Base-by-base conservation (phyloP, 1,139 yeast species). In the Pneumocystis jirovecii region DNA sequence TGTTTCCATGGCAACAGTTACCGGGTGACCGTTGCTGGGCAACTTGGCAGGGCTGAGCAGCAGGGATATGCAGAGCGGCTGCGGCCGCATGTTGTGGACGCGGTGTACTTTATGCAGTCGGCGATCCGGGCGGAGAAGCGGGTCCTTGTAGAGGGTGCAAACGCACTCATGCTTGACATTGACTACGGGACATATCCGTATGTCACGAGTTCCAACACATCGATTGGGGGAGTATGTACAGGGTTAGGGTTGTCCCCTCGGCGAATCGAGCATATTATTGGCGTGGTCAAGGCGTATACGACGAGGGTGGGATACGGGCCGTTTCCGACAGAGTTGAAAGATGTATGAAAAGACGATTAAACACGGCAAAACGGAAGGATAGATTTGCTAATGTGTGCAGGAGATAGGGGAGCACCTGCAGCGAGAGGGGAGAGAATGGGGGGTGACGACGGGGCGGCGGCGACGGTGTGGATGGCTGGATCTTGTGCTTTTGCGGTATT, bases 381-480 rank as follows among this genome's bases (percentile, higher is more conserved):
- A 67, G 73, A 93, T 78, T 89, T 76, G 74, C 34, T 31, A 5
- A 31, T 31, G 34, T 31, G 34, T 31, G 34, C 5, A 64, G 65
- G 45, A 80, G 60, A 83, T 80, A 65, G 99, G 99, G 73, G 96
- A 87, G 74, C 83, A 85, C 70, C 81, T 93, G 74, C 98, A 95
- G 77, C 78, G 81, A 64, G 88, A 91, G 69, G 99, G 99, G 72
- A 96, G 93, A 67, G 73, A 93, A 78, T 89, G 76, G 74, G 99
- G 99, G 77, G 99, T 93, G 70, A 93, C 99, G 71, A 93, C 99
- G 61, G 98, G 99, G 70, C 87, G 99, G 81, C 91, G 91, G 83
- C 88, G 99, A 81, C 86, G 99, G 79, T 95, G 98, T 77, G 99
- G 99, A 66, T 93, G 99, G 99, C 84, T 93, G 74, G 99, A 93